These are phyloP conservation scores for Hyphopichia khmerensis DNA, from an alignment of 1,139 yeast species.

Conservation along the genomic window DNA sequence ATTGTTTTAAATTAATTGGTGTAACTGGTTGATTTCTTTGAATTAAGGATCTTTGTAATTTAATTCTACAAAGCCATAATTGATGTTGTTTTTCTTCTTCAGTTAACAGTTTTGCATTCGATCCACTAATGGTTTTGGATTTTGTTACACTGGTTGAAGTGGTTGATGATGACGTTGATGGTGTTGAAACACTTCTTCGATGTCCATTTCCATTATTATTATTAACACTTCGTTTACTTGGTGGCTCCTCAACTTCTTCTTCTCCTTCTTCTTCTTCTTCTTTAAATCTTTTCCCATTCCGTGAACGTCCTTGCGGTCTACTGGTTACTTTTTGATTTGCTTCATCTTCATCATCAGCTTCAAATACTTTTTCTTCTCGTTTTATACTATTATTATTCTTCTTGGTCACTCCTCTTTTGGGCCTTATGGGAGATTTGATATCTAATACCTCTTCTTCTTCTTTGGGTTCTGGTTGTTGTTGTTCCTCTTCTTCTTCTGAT, in stretches of 20 bases:
- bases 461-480: slow-evolving; percentile 5
- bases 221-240: slow-evolving; percentile 3
- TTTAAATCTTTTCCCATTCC: not conserved
- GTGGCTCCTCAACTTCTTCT: slow-evolving; percentile 2
- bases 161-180: slow-evolving; percentile 3
- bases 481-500: slow-evolving; percentile 11
- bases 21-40: slow-evolving; percentile 44
- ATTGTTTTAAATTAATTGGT: slow-evolving; percentile 31
- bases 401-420: slow-evolving; percentile 5
- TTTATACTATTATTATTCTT: slow-evolving; percentile 2
- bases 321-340: not conserved
- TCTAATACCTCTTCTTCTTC: slow-evolving; percentile 3
- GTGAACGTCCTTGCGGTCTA: not conserved
- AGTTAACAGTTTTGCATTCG: slow-evolving; percentile 12
- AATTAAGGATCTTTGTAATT: slow-evolving; percentile 44
- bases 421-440: slow-evolving; percentile 5
- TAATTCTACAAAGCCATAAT: slow-evolving; percentile 48
- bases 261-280: slow-evolving; percentile 12
- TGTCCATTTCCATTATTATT: slow-evolving; percentile 5
- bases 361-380: not conserved
- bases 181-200: slow-evolving; percentile 11
- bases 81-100: slow-evolving; percentile 46
- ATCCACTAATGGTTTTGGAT: slow-evolving; percentile 6
- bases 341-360: slow-evolving; percentile 9
- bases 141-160: slow-evolving; percentile 2